Conservation (phyloP, 2,329 filamentous ascomycete genomes). For the Cryoendolithus antarcticus region DNA sequence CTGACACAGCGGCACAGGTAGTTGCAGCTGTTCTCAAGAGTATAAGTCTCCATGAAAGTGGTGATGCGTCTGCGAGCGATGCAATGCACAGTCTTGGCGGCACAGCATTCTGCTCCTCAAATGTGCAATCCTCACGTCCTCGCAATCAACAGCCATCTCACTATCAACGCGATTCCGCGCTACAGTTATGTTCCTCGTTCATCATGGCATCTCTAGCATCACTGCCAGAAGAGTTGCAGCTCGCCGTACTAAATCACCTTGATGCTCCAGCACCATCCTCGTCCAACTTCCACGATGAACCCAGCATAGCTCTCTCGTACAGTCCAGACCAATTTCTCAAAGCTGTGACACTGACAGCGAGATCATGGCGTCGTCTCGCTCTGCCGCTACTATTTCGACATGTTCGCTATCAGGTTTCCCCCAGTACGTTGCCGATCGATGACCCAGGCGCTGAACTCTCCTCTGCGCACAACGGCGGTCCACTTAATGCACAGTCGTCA, state of each 20-base stretch:
- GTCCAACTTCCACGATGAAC: conserved; percentile 38
- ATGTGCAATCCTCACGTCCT: too few species aligned
- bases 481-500: too few species aligned
- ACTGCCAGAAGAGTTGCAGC: conserved; percentile 51
- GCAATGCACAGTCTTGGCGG: too few species aligned
- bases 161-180: too few species aligned
- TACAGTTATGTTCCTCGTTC: too few species aligned
- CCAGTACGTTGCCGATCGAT: conserved; percentile 1
- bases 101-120: too few species aligned
- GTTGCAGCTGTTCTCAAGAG: too few species aligned
- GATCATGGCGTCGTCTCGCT: conserved; percentile 39
- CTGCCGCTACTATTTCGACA: conserved; percentile 48
- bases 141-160: too few species aligned
- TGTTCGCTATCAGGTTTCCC: conserved; percentile 23
- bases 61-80: too few species aligned
- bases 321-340: conserved; percentile 39
- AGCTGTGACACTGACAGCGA: conserved; percentile 41
- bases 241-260: conserved; percentile 45
- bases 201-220: conserved; percentile 10
- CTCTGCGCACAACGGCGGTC: conserved; percentile 8
- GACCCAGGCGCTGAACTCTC: conserved; percentile 4
- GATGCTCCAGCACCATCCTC: conserved; percentile 39
- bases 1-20: too few species aligned
- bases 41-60: too few species aligned
- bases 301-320: conserved; percentile 30